Percentiles rank a stretch among this genome's conserved stretches.
Evolutionary conservation across 2,329 filamentous ascomycete genomes (phyloP).

Genomic region (Colletotrichum higginsianum): DNA sequence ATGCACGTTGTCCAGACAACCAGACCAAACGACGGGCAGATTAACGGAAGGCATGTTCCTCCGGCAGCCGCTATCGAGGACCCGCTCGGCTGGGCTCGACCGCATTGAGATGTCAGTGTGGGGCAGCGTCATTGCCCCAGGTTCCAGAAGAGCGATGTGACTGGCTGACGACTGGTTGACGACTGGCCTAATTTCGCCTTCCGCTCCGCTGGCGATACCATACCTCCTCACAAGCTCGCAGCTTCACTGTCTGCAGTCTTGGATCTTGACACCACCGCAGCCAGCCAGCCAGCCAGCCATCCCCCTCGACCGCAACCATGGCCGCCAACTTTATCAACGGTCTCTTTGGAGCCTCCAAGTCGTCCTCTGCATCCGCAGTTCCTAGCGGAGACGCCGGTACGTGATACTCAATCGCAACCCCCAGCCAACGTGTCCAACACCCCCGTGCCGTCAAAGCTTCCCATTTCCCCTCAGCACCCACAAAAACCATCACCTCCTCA

Average conservation of each 20-base stretch:
- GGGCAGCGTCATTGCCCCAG: conserved; percentile 34
- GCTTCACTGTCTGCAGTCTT: conserved; percentile 42
- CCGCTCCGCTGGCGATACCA: conserved; percentile 33
- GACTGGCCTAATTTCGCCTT: conserved; percentile 40
- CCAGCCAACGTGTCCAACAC: not conserved
- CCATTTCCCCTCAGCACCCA: conserved; percentile 38
- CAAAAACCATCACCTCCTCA: conserved; percentile 33
- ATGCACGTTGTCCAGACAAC: conserved; percentile 32
- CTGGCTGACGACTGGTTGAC: conserved; percentile 40
- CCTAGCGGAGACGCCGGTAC: conserved; percentile 75
- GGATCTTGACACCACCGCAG: conserved; percentile 43
- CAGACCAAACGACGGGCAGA: not conserved
- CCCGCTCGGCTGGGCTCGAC: conserved; percentile 30
- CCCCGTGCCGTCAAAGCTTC: conserved; percentile 31
- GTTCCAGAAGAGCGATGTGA: conserved; percentile 38
- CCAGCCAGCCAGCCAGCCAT: conserved; percentile 31
- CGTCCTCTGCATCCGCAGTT: conserved; percentile 65
- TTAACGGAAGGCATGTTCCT: conserved; percentile 13
- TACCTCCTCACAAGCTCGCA: conserved; percentile 40
- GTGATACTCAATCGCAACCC: conserved; percentile 48
- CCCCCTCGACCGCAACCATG: conserved; percentile 57
- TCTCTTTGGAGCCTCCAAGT: conserved; percentile 77
- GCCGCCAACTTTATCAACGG: conserved; percentile 75
- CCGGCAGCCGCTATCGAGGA: conserved; percentile 18
- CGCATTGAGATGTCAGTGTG: conserved; percentile 26